These are phyloP conservation scores for Cairneyella variabilis DNA, from an alignment of 495 filamentous ascomycete genomes.

Conservation along the genomic window DNA sequence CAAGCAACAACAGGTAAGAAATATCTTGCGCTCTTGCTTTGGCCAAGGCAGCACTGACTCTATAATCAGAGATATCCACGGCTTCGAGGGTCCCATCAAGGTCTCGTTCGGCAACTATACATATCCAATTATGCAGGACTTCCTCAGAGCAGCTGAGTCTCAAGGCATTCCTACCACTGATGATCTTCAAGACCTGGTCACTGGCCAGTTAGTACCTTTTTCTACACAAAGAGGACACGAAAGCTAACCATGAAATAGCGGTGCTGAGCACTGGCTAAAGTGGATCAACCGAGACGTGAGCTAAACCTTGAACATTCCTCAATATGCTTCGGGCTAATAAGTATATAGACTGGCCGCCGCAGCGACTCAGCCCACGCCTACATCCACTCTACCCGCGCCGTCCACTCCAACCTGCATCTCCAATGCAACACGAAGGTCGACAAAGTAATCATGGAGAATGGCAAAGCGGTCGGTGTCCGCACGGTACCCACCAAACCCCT, in stretches of 20 bases:
- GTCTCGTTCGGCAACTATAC: constrained; percentile 79
- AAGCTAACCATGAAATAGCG: constrained; percentile 28
- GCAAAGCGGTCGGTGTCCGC: constrained; percentile 59
- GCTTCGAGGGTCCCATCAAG: constrained; percentile 79
- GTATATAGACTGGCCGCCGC: constrained; percentile 54
- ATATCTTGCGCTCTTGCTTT: background rate
- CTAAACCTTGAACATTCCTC: constrained; percentile 3
- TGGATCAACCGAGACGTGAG: constrained; percentile 67
- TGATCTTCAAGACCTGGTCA: constrained; percentile 65
- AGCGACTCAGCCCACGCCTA: constrained; percentile 76
- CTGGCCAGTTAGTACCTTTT: constrained; percentile 43
- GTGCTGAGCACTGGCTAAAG: constrained; percentile 58
- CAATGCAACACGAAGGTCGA: constrained; percentile 81
- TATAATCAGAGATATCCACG: constrained; percentile 57
- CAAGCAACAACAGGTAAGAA: constrained; percentile 59
- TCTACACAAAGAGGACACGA: background rate
- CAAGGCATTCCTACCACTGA: constrained; percentile 72
- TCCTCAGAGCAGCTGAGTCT: constrained; percentile 72
- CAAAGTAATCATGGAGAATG: constrained; percentile 72
- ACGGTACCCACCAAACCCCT: constrained; percentile 54
- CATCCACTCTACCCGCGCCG: constrained; percentile 62
- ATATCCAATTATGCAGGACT: constrained; percentile 72
- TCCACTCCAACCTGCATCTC: constrained; percentile 68
- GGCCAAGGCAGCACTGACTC: background rate
- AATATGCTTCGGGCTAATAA: constrained; percentile 16